phyloP scores from a whole-genome alignment of 2,329 filamentous ascomycete genomes.

The Colletotrichum sp. region DNA sequence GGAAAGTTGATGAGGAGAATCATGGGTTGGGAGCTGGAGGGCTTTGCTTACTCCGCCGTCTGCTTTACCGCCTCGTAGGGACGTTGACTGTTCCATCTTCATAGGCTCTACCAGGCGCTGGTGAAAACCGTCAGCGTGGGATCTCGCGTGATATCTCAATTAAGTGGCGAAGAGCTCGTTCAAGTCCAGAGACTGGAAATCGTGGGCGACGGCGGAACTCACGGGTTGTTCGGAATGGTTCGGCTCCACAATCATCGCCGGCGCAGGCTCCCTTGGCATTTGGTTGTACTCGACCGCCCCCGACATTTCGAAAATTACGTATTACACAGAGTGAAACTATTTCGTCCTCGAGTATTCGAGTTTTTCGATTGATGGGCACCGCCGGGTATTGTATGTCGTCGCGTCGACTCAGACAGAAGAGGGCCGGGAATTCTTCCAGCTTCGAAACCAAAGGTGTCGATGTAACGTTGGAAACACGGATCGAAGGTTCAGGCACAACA shows the following conservation, averaged over 20 bases:
- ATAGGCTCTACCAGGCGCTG: conserved; percentile 40
- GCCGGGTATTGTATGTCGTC: not conserved
- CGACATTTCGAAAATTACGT: conserved; percentile 3
- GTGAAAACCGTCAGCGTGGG: not conserved
- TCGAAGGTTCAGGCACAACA: not conserved
- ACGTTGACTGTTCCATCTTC: conserved; percentile 30
- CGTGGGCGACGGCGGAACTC: conserved; percentile 22
- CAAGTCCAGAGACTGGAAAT: not conserved
- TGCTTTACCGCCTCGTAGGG: conserved; percentile 35
- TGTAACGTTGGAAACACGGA: not conserved
- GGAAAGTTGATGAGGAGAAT: not conserved
- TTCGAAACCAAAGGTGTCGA: not conserved
- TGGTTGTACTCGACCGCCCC: conserved; percentile 23
- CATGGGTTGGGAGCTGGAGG: not conserved
- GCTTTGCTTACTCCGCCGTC: conserved; percentile 37
- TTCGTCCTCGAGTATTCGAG: not conserved
- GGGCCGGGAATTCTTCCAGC: not conserved
- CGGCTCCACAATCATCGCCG: conserved; percentile 28
- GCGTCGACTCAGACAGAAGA: not conserved
- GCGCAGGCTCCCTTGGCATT: conserved; percentile 37
- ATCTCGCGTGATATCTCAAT: too few relatives aligned
- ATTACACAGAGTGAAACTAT: not conserved
- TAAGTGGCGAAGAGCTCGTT: not conserved
- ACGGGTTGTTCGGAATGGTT: conserved; percentile 40
- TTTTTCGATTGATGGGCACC: not conserved